These are phyloP conservation scores for Nakaseomyces glabratus DNA, from an alignment of 1,139 yeast genomes.

Conservation along the genomic window DNA sequence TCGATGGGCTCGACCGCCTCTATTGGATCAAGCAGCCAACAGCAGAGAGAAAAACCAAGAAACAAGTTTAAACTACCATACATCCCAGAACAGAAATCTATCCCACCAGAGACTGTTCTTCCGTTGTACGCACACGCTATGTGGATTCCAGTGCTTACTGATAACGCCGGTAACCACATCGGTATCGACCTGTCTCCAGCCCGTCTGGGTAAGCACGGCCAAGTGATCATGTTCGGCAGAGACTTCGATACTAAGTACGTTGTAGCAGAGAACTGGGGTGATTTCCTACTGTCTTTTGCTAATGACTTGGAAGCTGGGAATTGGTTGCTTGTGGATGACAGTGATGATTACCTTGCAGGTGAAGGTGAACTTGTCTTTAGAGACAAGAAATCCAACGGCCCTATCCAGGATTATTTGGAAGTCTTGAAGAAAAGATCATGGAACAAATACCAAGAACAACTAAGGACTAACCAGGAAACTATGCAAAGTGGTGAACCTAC, in stretches of 20 bases:
- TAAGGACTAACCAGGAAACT: constrained; percentile 3
- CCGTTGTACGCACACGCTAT: constrained; percentile 71
- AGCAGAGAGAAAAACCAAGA: constrained; percentile 8
- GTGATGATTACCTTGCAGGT: constrained; percentile 51
- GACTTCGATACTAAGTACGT: constrained; percentile 78
- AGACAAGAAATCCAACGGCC: constrained; percentile 42
- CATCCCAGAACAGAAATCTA: constrained; percentile 55
- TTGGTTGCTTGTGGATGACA: constrained; percentile 51
- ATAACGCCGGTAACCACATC: constrained; percentile 80
- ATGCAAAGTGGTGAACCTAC: background rate
- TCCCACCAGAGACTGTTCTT: constrained; percentile 68
- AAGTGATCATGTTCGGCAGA: constrained; percentile 78
- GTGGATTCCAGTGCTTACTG: constrained; percentile 89
- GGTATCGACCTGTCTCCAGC: constrained; percentile 89
- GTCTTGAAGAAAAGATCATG: constrained; percentile 44
- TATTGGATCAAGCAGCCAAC: constrained; percentile 7
- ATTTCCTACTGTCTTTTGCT: constrained; percentile 68
- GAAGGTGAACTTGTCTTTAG: constrained; percentile 67
- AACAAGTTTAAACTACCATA: constrained; percentile 31
- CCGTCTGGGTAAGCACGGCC: constrained; percentile 65
- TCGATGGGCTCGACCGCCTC: constrained; percentile 8
- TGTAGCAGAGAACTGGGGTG: constrained; percentile 78
- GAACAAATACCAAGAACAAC: constrained; percentile 19
- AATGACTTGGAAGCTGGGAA: constrained; percentile 76
- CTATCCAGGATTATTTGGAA: constrained; percentile 51